phyloP scores from a whole-genome alignment of 345 rosid genomes.

The Lepidium sativum region DNA sequence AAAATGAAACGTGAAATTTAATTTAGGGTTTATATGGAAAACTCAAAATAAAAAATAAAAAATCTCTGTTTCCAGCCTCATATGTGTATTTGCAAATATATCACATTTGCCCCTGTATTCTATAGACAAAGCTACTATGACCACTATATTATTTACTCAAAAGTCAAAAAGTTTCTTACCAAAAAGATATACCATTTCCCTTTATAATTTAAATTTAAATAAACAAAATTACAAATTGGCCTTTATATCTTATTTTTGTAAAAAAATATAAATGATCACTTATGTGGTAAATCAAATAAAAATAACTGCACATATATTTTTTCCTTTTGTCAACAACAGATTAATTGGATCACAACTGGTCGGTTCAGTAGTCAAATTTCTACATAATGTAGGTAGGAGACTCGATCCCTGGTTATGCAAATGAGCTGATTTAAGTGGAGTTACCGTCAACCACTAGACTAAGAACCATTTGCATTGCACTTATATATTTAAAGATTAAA shows the following conservation, averaged over 20 bases:
- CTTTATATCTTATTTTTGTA: background rate
- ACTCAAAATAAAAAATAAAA: background rate
- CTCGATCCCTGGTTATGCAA: too few species aligned
- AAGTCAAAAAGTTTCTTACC: conserved; percentile 20
- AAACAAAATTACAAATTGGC: background rate
- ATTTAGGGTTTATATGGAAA: conserved; percentile 28
- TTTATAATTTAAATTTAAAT: background rate
- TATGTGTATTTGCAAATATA: conserved; percentile 16
- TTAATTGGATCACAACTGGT: too few species aligned
- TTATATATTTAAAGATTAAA: too few species aligned
- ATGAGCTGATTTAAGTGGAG: too few species aligned
- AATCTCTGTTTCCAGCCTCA: conserved; percentile 27
- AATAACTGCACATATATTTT: too few species aligned
- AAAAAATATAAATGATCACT: too few species aligned
- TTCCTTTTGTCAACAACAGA: too few species aligned
- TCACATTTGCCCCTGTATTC: conserved; percentile 10
- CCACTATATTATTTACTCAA: background rate
- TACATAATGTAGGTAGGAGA: too few species aligned
- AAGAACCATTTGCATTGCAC: too few species aligned
- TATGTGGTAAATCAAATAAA: too few species aligned
- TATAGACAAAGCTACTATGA: background rate
- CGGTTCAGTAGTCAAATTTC: too few species aligned
- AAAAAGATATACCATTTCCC: background rate
- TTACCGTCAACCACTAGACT: too few species aligned
- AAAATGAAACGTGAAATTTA: conserved; percentile 28